A percentile compares a stretch with the other conserved stretches of the same genome.
Conservation (phyloP, 2,329 filamentous ascomycete species). For the Didymella pinodella region DNA sequence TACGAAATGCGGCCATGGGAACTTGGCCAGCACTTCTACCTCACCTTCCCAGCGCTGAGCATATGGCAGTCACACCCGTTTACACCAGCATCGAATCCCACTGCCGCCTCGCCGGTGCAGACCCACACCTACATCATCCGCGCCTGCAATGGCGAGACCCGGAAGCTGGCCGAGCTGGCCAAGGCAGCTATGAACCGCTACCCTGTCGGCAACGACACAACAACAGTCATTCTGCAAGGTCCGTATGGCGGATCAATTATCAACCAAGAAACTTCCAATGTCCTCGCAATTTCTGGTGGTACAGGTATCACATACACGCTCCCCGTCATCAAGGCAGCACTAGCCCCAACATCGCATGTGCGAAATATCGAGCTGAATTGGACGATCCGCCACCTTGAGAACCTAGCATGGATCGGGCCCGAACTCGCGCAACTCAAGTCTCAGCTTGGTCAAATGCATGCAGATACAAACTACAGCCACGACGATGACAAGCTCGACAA, state of each 20-base stretch:
- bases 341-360: conserved; percentile 10
- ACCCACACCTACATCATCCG: conserved; percentile 43
- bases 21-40: conserved; percentile 74
- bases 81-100: conserved; percentile 42
- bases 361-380: conserved; percentile 34
- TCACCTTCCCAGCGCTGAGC: conserved; percentile 70
- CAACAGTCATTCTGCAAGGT: conserved; percentile 34
- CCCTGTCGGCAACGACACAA: conserved; percentile 11
- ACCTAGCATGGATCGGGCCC: conserved; percentile 32
- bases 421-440: conserved; percentile 31
- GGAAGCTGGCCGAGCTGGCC: conserved; percentile 33
- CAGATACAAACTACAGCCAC: background rate
- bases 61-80: conserved; percentile 78
- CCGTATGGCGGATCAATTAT: conserved; percentile 35
- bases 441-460: conserved; percentile 13
- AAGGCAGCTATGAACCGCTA: conserved; percentile 19
- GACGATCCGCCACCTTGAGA: conserved; percentile 34
- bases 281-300: conserved; percentile 42
- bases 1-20: conserved; percentile 69
- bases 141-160: conserved; percentile 40
- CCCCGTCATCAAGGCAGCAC: conserved; percentile 31
- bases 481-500: conserved; percentile 4
- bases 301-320: conserved; percentile 43
- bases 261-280: conserved; percentile 26
- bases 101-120: conserved; percentile 8